Evolutionary conservation across 2,329 filamentous ascomycete species (phyloP).

Genomic region (Fusarium lyarnte): DNA sequence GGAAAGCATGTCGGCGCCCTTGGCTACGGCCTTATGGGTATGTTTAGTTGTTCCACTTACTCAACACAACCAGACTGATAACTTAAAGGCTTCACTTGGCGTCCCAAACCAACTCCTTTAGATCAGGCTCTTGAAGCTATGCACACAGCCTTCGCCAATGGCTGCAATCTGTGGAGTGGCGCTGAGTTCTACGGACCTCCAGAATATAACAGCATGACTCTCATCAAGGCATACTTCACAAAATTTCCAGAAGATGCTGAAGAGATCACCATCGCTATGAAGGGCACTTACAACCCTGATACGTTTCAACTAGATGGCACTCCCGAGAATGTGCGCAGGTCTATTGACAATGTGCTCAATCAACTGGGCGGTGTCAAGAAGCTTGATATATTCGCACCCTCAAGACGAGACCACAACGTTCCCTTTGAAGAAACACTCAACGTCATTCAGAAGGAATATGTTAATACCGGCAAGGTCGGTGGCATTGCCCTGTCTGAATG

Average conservation of each 20-base stretch:
- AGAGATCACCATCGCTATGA: constrained; percentile 70
- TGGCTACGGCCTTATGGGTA: constrained; percentile 66
- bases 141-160: constrained; percentile 59
- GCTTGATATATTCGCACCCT: constrained; percentile 69
- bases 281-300: constrained; percentile 60
- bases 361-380: constrained; percentile 65
- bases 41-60: not conserved
- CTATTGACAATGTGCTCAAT: constrained; percentile 65
- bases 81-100: constrained; percentile 56
- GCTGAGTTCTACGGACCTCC: constrained; percentile 72
- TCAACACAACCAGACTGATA: not conserved
- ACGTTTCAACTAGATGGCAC: constrained; percentile 59
- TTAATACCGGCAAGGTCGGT: constrained; percentile 62
- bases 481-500: constrained; percentile 64
- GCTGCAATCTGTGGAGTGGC: constrained; percentile 67
- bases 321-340: constrained; percentile 63
- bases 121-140: constrained; percentile 65
- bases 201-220: constrained; percentile 65
- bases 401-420: constrained; percentile 62
- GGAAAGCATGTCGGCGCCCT: constrained; percentile 59
- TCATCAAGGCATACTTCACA: constrained; percentile 70
- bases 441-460: constrained; percentile 57
- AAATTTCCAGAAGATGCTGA: constrained; percentile 71
- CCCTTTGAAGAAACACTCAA: constrained; percentile 57
- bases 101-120: constrained; percentile 50